A percentile compares a stretch with the other conserved stretches of the same genome.
These are phyloP conservation scores for Mycosarcoma mackinlayi DNA, from an alignment of 1,284 basidiomycete species.

Conservation along the genomic window DNA sequence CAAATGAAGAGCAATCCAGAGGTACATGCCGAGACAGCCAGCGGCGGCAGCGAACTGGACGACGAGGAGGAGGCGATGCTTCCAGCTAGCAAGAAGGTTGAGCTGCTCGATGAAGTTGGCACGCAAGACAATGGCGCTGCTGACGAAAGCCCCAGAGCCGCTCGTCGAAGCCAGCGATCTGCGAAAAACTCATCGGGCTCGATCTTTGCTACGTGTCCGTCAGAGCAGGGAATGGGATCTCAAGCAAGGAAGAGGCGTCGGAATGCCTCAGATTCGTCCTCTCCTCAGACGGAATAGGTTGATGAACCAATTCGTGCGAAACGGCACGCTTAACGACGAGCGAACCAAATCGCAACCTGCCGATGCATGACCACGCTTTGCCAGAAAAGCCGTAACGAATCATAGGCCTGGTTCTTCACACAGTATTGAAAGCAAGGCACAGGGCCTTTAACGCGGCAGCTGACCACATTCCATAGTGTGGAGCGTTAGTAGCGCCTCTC, in stretches of 20 bases:
- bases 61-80: conserved; percentile 18
- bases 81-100: conserved; percentile 5
- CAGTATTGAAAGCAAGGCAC: no score
- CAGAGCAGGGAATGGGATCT: background rate
- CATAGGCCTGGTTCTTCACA: no score
- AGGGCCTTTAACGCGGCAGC: no score
- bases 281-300: conserved; percentile 9
- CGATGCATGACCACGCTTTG: background rate
- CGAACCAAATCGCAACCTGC: background rate
- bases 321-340: no score
- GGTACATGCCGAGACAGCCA: background rate
- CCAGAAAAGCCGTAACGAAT: background rate
- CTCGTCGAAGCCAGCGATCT: background rate
- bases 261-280: conserved; percentile 1
- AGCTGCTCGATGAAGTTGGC: background rate
- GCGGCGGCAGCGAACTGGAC: conserved; percentile 6
- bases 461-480: no score
- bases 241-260: conserved; percentile 9
- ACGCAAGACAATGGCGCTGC: background rate
- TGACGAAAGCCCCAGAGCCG: background rate
- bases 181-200: conserved; percentile 2
- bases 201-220: background rate
- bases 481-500: no score
- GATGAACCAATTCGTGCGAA: no score
- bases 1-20: conserved; percentile 20